phyloP scores from a whole-genome alignment of 139 green algal genomes.

The Picochlorum sp. region DNA sequence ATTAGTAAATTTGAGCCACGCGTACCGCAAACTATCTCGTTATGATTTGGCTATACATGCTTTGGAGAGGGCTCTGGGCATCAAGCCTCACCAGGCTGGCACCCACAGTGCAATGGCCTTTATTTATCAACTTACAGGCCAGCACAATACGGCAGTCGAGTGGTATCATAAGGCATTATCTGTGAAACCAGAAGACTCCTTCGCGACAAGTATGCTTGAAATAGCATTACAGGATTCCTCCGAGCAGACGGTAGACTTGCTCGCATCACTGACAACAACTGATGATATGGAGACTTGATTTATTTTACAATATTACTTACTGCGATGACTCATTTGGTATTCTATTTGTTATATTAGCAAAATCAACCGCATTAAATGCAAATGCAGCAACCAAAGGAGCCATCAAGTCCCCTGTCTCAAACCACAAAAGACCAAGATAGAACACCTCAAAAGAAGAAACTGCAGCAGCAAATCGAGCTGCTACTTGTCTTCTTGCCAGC shows the following conservation, averaged over 20 bases:
- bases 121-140: slow-evolving; percentile 63
- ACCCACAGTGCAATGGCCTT: slow-evolving; percentile 72
- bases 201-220: slow-evolving; percentile 71
- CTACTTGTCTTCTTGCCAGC: slow-evolving; percentile 20
- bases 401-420: slow-evolving; percentile 22
- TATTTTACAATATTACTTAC: no score
- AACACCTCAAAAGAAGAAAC: slow-evolving; percentile 15
- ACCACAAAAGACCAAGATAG: slow-evolving; percentile 23
- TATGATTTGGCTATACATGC: slow-evolving; percentile 24
- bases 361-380: slow-evolving; percentile 1
- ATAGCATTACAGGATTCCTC: slow-evolving; percentile 49
- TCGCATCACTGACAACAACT: no score
- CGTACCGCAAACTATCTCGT: slow-evolving; percentile 64
- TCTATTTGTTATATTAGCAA: background rate
- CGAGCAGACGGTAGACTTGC: no score
- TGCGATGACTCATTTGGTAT: background rate
- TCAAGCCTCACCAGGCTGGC: slow-evolving; percentile 26
- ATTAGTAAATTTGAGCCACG: slow-evolving; percentile 80
- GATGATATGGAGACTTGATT: no score
- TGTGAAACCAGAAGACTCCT: slow-evolving; percentile 65
- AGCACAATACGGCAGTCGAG: slow-evolving; percentile 58
- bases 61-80: slow-evolving; percentile 3
- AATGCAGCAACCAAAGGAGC: slow-evolving; percentile 23
- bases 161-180: slow-evolving; percentile 80
- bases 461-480: slow-evolving; percentile 9